phyloP scores from a whole-genome alignment of 441 rosid genomes.

The Biscutella laevigata region DNA sequence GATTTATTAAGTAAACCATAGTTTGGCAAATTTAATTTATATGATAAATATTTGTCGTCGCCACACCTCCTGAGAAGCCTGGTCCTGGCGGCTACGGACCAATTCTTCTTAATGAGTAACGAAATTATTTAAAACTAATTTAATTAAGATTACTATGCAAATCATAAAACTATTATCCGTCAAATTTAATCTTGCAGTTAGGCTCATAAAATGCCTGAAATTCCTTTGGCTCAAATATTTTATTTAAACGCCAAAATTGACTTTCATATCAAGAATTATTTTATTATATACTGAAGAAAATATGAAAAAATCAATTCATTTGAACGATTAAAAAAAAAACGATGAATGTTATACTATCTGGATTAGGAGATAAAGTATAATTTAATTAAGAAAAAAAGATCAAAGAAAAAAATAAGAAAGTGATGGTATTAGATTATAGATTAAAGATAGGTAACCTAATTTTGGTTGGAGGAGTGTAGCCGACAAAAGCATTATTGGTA shows the following conservation, averaged over 20 bases:
- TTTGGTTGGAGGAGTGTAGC: constrained; percentile 27
- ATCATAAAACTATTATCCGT: too few species aligned
- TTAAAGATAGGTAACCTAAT: constrained; percentile 20
- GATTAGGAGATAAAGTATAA: not conserved
- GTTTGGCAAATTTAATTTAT: not conserved
- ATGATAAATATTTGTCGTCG: constrained; percentile 3
- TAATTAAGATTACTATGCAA: not conserved
- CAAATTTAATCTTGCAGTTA: too few species aligned
- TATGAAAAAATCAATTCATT: too few species aligned
- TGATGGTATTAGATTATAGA: not conserved
- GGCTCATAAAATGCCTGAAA: too few species aligned
- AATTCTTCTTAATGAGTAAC: not conserved
- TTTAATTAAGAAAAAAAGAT: not conserved
- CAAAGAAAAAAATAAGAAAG: not conserved
- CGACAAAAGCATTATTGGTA: constrained; percentile 76
- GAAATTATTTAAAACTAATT: not conserved
- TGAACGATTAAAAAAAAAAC: too few species aligned
- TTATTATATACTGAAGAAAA: too few species aligned
- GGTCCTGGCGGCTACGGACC: constrained; percentile 26
- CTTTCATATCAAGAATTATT: too few species aligned
- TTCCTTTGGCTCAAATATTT: too few species aligned
- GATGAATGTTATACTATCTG: too few species aligned
- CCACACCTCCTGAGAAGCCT: constrained; percentile 15
- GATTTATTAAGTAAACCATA: not conserved
- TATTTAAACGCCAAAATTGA: too few species aligned